These are phyloP conservation scores for Clarireedia sp. DNA, from an alignment of 2,329 filamentous ascomycete species.

Conservation along the genomic window DNA sequence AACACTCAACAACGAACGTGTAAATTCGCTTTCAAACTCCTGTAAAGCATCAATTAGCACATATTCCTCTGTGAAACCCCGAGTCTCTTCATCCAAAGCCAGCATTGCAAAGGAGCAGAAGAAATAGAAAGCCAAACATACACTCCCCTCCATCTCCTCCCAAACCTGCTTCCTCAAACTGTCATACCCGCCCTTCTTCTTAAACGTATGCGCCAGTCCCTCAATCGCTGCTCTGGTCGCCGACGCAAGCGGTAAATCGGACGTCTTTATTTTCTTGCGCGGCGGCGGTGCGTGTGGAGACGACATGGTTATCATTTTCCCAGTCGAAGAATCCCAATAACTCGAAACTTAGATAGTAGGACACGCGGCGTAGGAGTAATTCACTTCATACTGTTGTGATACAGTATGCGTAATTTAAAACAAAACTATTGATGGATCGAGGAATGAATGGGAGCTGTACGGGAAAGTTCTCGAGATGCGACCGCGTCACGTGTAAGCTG, in stretches of 20 bases:
- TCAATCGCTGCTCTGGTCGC: slow-evolving; percentile 69
- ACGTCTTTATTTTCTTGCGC: slow-evolving; percentile 56
- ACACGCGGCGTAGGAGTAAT: no score
- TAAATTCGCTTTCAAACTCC: slow-evolving; percentile 63
- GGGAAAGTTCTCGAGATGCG: no score
- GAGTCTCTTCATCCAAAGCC: background rate
- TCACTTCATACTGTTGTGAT: no score
- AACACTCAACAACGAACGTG: slow-evolving; percentile 58
- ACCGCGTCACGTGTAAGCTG: no score
- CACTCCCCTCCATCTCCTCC: slow-evolving; percentile 64
- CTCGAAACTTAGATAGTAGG: background rate
- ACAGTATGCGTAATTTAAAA: no score
- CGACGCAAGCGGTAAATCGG: slow-evolving; percentile 65
- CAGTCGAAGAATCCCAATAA: background rate
- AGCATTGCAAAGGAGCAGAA: background rate
- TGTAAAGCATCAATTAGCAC: slow-evolving; percentile 28
- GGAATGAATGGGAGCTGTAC: no score
- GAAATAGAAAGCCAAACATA: slow-evolving; percentile 30
- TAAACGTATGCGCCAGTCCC: slow-evolving; percentile 69
- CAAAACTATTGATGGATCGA: no score
- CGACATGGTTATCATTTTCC: background rate
- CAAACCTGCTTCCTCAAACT: slow-evolving; percentile 68
- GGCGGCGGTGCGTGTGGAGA: slow-evolving; percentile 11
- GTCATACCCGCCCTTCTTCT: slow-evolving; percentile 81
- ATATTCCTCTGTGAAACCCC: background rate